phyloP scores from a whole-genome alignment of 2,329 filamentous ascomycete species.

The Harringtonia aguacate region DNA sequence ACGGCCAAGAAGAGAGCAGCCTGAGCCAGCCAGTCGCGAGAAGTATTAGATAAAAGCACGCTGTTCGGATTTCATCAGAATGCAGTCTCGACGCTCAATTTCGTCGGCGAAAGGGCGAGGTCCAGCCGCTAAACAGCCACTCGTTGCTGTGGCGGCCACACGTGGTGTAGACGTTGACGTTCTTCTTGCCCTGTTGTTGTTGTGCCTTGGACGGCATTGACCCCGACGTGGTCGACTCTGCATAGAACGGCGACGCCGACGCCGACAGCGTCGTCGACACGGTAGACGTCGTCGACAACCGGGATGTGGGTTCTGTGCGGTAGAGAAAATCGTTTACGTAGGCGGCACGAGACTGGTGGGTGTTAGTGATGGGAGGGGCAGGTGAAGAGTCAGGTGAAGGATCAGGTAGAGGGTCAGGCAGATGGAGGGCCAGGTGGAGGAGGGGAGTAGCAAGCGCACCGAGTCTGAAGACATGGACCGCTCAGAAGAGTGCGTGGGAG shows the following conservation, averaged over 20 bases:
- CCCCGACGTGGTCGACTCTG: background rate
- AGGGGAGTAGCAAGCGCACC: no score
- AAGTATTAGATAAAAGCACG: background rate
- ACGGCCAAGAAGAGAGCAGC: background rate
- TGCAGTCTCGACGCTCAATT: background rate
- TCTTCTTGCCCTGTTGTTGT: constrained; percentile 7
- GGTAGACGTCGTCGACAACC: background rate
- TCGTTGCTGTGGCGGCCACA: constrained; percentile 15
- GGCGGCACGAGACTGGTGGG: no score
- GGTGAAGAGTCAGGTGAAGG: no score
- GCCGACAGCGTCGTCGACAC: background rate
- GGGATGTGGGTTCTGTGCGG: no score
- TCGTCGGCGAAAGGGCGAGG: constrained; percentile 7
- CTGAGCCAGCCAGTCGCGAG: no score
- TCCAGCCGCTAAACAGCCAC: constrained; percentile 16
- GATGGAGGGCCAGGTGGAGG: no score
- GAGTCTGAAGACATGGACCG: no score
- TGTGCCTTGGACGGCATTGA: background rate
- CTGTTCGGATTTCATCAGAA: background rate
- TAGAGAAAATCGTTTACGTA: background rate
- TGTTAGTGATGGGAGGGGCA: no score
- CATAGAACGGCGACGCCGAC: background rate
- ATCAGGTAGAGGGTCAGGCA: no score
- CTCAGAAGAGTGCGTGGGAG: no score
- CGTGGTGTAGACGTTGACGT: constrained; percentile 15